phyloP scores from a whole-genome alignment of 73 alveolate genomes.

The Paramecium primaurelia region DNA sequence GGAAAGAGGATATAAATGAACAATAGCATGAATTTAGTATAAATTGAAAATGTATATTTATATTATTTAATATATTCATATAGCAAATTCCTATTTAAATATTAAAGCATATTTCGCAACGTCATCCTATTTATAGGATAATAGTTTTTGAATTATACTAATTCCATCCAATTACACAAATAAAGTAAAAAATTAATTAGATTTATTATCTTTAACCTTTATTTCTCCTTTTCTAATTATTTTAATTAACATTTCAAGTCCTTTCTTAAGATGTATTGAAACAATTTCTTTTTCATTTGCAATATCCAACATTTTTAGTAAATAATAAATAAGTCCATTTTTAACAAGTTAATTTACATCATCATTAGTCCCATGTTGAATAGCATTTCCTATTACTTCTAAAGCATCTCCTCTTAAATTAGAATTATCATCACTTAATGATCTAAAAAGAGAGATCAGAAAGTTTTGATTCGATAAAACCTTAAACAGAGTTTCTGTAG shows the following conservation, averaged over 20 bases:
- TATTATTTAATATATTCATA: not conserved
- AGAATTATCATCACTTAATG: slow-evolving; percentile 3
- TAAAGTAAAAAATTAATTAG: not conserved
- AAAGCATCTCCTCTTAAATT: not conserved
- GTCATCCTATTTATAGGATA: not conserved
- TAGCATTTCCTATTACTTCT: not conserved
- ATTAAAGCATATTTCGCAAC: slow-evolving; percentile 23
- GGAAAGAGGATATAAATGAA: not conserved
- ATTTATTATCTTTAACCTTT: not conserved
- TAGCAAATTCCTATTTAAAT: not conserved
- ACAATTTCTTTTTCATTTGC: not conserved
- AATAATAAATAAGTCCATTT: not conserved
- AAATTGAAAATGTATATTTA: not conserved
- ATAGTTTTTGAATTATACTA: not conserved
- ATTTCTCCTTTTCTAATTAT: not conserved
- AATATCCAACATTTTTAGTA: not conserved
- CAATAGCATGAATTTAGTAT: not conserved
- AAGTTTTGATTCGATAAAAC: not conserved
- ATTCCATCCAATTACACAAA: not conserved
- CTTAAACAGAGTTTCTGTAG: not conserved
- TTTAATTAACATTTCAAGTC: not conserved
- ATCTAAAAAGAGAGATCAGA: not conserved
- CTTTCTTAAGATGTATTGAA: not conserved
- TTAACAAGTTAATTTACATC: not conserved
- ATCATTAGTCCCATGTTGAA: slow-evolving; percentile 7